Base-by-base conservation (phyloP, 2,329 filamentous ascomycete genomes). In the Cladosporium sp. region DNA sequence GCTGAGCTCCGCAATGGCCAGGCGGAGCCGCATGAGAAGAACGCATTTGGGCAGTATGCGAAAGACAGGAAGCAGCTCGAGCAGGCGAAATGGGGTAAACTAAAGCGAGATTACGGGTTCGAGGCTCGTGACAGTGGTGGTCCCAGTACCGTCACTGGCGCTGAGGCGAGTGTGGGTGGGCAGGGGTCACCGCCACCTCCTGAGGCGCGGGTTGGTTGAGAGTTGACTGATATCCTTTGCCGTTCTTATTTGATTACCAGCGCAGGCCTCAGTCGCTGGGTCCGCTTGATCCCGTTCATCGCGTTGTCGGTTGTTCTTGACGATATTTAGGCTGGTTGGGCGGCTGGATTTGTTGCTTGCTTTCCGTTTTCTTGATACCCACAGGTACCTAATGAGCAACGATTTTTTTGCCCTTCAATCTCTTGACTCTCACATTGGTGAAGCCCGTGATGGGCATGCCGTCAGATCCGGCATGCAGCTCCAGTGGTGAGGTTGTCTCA, bases 11-110 rank as follows among this genome's bases (percentile, higher is more conserved):
- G 57, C 52, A 16, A 50, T 14, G 48, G 43, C 1, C 6, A 43
- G 34, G 35, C 2, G 37, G 55, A 8, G 46, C 44, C 13, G 42
- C 52, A 49, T 19, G 57, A 62, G 44, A 58, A 58, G 48, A 61
- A 56, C 1, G 46, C 56, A 0, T 52, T 59, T 3, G 52, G 46
- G 6, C 56, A 61, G 38, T 58, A 56, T 10, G 54, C 57, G 1
- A 59, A 58, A 11, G 61, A 64, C 38, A 56, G 55, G 7, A 63
- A 62, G 56, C 41, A 59, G 49, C 53, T 54, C 18, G 59, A 63
- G 34, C 57, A 59, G 43, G 52, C 56, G 9, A 55, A 56, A 22
- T 54, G 44, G 44, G 28, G 40, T 18, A 54, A 54, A 33, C n/a
- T 54, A 11, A 54, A 54, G 52, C 52, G 52, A 19, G 28, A 54